These are phyloP conservation scores for Setaria viridis DNA, from an alignment of 202 grass and related monocot genomes.

Conservation along the genomic window DNA sequence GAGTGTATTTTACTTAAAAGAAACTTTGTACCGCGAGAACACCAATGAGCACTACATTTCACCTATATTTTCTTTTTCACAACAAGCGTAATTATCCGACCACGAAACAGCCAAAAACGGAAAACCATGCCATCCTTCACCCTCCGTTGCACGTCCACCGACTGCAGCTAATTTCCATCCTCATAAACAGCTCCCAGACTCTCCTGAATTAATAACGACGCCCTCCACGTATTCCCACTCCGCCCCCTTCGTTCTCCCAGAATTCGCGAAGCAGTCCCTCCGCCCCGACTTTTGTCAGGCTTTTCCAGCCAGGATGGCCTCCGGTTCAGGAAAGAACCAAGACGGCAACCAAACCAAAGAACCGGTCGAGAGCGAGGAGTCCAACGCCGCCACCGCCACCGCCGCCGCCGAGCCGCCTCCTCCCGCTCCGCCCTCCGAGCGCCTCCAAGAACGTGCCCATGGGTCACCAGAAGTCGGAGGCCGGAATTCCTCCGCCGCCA, in stretches of 20 bases:
- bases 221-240: background rate
- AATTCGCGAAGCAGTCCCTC: background rate
- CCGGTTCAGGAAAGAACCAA: slow-evolving; percentile 2
- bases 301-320: slow-evolving; percentile 34
- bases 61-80: no score
- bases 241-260: background rate
- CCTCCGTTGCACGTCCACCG: no score
- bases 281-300: background rate
- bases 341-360: background rate
- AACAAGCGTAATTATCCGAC: no score
- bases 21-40: no score
- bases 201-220: background rate
- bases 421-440: background rate
- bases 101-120: no score
- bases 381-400: background rate
- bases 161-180: background rate
- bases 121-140: no score
- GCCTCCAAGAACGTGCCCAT: background rate
- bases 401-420: background rate
- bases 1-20: no score
- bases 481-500: background rate
- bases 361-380: background rate
- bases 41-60: no score
- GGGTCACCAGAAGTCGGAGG: background rate
- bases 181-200: background rate